Base-by-base conservation (phyloP, 1,284 basidiomycete species). In the Xerocomus nothofagi region DNA sequence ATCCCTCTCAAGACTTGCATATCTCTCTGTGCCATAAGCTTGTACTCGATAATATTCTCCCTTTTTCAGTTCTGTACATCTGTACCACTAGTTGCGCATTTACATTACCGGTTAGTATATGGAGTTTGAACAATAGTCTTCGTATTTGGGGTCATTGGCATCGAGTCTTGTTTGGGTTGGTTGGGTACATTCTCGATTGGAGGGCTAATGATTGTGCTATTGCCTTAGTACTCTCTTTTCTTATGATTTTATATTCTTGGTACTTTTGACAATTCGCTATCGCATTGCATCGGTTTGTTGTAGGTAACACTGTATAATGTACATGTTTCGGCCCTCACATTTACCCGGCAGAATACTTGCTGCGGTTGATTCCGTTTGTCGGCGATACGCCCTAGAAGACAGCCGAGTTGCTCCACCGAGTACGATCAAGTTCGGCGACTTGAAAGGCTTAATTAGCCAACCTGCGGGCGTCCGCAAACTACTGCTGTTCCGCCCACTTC, bases 11-110 rank as follows among this genome's bases (percentile, higher is more conserved):
- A 65, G 62, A 57, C 26, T 55, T 55, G 39, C 30, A 49, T 40
- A 47, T 55, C 20, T 41, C 45, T 53, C 44, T 68, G 68, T 70
- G 65, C 53, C 66, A 68, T 68, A 69, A 34, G 47, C 26, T 55
- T 70, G 68, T 67, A 67, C 58, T 62, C 45, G 51, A 63, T 66
- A 69, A 68, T 65, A 55, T 64, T 54, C 30, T 47, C 47, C 56
- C 47, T 44, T 45, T 56, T 63, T 61, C 50, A 17, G 39, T 44
- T 48, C 21, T 63, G 66, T 69, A 64, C 58, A 68, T 70, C 36
- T 69, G 66, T 67, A 69, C 55, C 44, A 55, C 45, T 46, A 69
- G 51, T 53, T 64, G 61, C 68, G 58, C 63, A 65, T 69, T 68
- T 67, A 67, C 66, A 50, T 51, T 67, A 71, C 58, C 43, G 45